phyloP scores from a whole-genome alignment of 1,139 yeast genomes.

The Geotrichum citri-aurantii region DNA sequence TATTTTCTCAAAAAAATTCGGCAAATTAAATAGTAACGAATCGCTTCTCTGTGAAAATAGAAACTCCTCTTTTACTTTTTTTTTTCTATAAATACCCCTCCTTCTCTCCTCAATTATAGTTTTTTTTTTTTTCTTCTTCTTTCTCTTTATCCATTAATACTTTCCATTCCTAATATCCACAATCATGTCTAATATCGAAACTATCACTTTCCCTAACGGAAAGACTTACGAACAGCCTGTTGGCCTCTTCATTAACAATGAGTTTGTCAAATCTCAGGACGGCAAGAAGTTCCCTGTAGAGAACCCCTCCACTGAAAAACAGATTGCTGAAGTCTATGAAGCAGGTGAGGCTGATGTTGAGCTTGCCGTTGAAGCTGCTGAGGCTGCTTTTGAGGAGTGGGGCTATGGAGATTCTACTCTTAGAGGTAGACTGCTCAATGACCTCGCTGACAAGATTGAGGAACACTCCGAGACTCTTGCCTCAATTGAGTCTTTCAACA shows the following conservation, averaged over 20 bases:
- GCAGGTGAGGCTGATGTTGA: slow-evolving; percentile 52
- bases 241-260: slow-evolving; percentile 61
- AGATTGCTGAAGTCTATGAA: slow-evolving; percentile 46
- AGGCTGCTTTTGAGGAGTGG: slow-evolving; percentile 46
- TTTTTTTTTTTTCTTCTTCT: background rate
- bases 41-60: background rate
- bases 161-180: background rate
- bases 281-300: slow-evolving; percentile 50
- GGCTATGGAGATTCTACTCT: slow-evolving; percentile 44
- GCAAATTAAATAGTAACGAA: too few species aligned
- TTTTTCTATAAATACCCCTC: background rate
- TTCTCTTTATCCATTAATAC: background rate
- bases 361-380: slow-evolving; percentile 51
- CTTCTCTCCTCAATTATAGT: background rate
- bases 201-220: slow-evolving; percentile 59
- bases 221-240: slow-evolving; percentile 56
- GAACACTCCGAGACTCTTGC: slow-evolving; percentile 55
- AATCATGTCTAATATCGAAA: slow-evolving; percentile 26
- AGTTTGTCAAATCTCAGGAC: slow-evolving; percentile 45
- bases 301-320: slow-evolving; percentile 56
- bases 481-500: slow-evolving; percentile 72
- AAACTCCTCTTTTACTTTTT: background rate
- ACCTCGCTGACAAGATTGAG: slow-evolving; percentile 62
- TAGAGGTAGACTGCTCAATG: slow-evolving; percentile 53
- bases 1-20: too few species aligned